Conservation (phyloP, 1,284 basidiomycete species). For the Malassezia japonica region DNA sequence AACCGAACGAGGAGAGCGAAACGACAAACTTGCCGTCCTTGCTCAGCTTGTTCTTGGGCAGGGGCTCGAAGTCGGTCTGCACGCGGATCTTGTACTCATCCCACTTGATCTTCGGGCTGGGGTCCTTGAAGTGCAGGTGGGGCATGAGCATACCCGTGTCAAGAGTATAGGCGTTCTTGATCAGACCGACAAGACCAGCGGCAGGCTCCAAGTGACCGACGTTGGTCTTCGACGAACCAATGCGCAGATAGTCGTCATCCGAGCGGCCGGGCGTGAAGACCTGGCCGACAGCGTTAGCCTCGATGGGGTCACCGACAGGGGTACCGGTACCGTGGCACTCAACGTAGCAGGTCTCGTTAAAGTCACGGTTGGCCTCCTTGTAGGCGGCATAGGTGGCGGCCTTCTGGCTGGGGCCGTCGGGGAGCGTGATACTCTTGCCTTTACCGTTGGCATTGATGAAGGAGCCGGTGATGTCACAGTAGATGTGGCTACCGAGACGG, state of each 20-base stretch:
- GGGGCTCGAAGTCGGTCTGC: slow-evolving; percentile 11
- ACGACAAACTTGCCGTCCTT: slow-evolving; percentile 19
- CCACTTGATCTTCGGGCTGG: slow-evolving; percentile 17
- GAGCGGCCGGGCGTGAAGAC: slow-evolving; percentile 13
- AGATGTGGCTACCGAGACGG: slow-evolving; percentile 18
- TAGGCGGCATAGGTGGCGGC: slow-evolving; percentile 12
- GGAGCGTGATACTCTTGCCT: slow-evolving; percentile 16
- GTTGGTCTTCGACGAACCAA: slow-evolving; percentile 24
- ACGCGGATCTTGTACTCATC: slow-evolving; percentile 17
- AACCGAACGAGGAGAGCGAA: slow-evolving; percentile 18
- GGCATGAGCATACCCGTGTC: slow-evolving; percentile 14
- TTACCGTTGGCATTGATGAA: slow-evolving; percentile 20
- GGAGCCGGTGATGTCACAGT: slow-evolving; percentile 17
- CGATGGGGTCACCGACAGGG: slow-evolving; percentile 21
- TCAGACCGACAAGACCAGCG: slow-evolving; percentile 19
- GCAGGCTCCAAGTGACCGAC: slow-evolving; percentile 21
- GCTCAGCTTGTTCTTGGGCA: slow-evolving; percentile 14
- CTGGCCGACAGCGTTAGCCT: slow-evolving; percentile 18
- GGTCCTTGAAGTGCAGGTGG: slow-evolving; percentile 16
- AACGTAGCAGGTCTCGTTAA: slow-evolving; percentile 13
- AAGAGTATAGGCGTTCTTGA: slow-evolving; percentile 19
- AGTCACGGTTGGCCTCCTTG: slow-evolving; percentile 8
- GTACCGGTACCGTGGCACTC: slow-evolving; percentile 24
- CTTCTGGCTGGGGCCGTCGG: slow-evolving; percentile 14
- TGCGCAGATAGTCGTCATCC: slow-evolving; percentile 11